Percentiles rank a stretch among this genome's conserved stretches.
Evolutionary conservation across 208 protist genomes (phyloP).

Genomic region (Herpetomonas muscarum): DNA sequence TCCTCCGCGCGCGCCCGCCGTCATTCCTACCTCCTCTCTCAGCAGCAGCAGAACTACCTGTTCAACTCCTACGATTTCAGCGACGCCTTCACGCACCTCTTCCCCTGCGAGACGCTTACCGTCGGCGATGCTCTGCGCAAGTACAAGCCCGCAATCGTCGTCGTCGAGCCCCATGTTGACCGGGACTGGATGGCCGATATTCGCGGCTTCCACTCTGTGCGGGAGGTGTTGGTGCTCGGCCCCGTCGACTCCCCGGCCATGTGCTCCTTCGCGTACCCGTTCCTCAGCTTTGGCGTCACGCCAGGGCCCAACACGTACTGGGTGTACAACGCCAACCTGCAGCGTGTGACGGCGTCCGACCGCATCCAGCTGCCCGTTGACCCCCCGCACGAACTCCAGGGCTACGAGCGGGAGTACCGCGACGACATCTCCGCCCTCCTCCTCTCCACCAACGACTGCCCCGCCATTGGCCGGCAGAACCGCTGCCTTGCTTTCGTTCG

Average conservation of each 20-base stretch:
- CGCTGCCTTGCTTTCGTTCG: constrained; percentile 54
- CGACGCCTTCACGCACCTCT: constrained; percentile 24
- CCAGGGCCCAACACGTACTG: constrained; percentile 71
- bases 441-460: constrained; percentile 54
- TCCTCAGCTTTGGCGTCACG: constrained; percentile 65
- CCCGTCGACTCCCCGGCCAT: constrained; percentile 71
- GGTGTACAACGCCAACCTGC: constrained; percentile 68
- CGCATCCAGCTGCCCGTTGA: constrained; percentile 66
- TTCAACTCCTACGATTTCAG: constrained; percentile 12
- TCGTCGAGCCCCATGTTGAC: constrained; percentile 76
- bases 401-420: constrained; percentile 46
- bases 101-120: constrained; percentile 49
- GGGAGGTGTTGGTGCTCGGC: constrained; percentile 61
- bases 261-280: constrained; percentile 62
- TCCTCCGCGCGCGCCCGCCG: constrained; percentile 21
- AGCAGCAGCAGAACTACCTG: constrained; percentile 17
- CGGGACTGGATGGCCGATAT: constrained; percentile 64
- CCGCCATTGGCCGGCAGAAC: constrained; percentile 35
- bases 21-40: constrained; percentile 17
- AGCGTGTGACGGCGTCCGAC: constrained; percentile 31
- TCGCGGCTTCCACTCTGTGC: constrained; percentile 62
- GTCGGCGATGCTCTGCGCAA: constrained; percentile 58
- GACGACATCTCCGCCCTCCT: constrained; percentile 63
- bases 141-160: constrained; percentile 47
- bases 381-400: constrained; percentile 56